Evolutionary conservation across 805 yeast species (phyloP).

Genomic region (Dipodascopsis tothii): DNA sequence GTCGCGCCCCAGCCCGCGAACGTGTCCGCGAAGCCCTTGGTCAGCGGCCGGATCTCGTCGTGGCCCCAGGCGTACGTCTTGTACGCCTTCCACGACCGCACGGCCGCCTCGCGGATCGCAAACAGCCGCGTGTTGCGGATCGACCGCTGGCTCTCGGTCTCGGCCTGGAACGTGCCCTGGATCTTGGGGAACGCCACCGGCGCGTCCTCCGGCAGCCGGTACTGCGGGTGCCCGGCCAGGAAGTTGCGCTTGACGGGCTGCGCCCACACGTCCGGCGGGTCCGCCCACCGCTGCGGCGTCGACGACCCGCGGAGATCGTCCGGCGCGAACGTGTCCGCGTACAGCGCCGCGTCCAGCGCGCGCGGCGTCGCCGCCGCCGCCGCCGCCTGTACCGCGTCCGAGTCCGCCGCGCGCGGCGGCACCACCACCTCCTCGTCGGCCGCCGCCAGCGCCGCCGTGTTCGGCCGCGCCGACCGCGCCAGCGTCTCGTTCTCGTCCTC

Average conservation of each 20-base stretch:
- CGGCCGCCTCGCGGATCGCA: slow-evolving; percentile 35
- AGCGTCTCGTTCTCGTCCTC: background rate
- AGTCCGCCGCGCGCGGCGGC: background rate
- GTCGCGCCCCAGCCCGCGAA: slow-evolving; percentile 49
- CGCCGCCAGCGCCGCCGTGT: background rate
- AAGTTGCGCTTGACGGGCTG: too few relatives aligned
- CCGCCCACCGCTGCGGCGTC: too few relatives aligned
- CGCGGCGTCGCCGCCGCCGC: background rate
- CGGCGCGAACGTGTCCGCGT: background rate
- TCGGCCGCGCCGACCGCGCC: background rate
- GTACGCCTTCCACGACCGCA: slow-evolving; percentile 41
- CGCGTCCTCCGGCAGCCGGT: slow-evolving; percentile 19
- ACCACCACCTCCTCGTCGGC: background rate
- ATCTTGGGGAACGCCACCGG: slow-evolving; percentile 14
- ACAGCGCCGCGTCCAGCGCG: background rate
- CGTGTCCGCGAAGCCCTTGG: slow-evolving; percentile 32
- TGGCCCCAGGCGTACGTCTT: slow-evolving; percentile 39
- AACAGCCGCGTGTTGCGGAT: slow-evolving; percentile 27
- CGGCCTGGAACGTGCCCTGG: slow-evolving; percentile 20
- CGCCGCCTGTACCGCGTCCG: background rate
- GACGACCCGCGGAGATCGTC: too few relatives aligned
- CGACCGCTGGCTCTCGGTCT: slow-evolving; percentile 20
- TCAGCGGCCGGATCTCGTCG: slow-evolving; percentile 41
- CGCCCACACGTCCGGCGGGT: too few relatives aligned
- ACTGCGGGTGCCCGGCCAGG: slow-evolving; percentile 11